phyloP scores from a whole-genome alignment of 495 filamentous ascomycete species.

The Usnea hakonensis region DNA sequence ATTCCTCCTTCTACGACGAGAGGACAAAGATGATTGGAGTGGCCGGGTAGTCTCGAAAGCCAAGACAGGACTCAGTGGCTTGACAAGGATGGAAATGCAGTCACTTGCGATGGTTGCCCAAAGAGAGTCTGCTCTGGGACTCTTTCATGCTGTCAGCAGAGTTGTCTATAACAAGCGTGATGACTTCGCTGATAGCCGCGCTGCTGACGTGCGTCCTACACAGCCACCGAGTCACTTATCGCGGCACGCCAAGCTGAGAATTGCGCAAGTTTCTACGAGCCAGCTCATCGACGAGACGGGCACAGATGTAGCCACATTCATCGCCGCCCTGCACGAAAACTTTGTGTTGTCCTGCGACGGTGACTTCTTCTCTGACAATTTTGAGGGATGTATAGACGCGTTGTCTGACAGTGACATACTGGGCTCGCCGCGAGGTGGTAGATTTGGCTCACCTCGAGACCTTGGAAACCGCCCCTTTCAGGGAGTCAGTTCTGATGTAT shows the following conservation, averaged over 20 bases:
- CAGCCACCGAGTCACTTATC: slow-evolving; percentile 57
- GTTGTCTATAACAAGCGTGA: slow-evolving; percentile 89
- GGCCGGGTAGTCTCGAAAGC: slow-evolving; percentile 44
- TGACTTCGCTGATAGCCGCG: slow-evolving; percentile 25
- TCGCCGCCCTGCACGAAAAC: slow-evolving; percentile 92
- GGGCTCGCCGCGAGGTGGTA: slow-evolving; percentile 35
- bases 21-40: slow-evolving; percentile 62
- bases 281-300: slow-evolving; percentile 80
- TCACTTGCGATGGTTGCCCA: slow-evolving; percentile 69
- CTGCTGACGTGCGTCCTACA: slow-evolving; percentile 27
- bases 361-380: slow-evolving; percentile 46
- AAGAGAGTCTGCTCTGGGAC: slow-evolving; percentile 75
- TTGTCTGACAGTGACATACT: slow-evolving; percentile 85
- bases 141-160: slow-evolving; percentile 95
- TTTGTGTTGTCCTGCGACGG: slow-evolving; percentile 76
- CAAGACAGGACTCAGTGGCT: slow-evolving; percentile 54
- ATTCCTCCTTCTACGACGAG: slow-evolving; percentile 75
- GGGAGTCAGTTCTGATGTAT: slow-evolving; percentile 53
- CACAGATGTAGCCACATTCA: slow-evolving; percentile 80
- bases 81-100: slow-evolving; percentile 62
- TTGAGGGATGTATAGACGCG: slow-evolving; percentile 74
- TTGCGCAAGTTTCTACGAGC: slow-evolving; percentile 64
- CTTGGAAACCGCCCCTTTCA: slow-evolving; percentile 33
- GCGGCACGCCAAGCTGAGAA: slow-evolving; percentile 52
- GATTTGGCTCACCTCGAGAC: slow-evolving; percentile 36